Evolutionary conservation across 2,329 filamentous ascomycete species (phyloP).

Genomic region (Fusarium scirpi): DNA sequence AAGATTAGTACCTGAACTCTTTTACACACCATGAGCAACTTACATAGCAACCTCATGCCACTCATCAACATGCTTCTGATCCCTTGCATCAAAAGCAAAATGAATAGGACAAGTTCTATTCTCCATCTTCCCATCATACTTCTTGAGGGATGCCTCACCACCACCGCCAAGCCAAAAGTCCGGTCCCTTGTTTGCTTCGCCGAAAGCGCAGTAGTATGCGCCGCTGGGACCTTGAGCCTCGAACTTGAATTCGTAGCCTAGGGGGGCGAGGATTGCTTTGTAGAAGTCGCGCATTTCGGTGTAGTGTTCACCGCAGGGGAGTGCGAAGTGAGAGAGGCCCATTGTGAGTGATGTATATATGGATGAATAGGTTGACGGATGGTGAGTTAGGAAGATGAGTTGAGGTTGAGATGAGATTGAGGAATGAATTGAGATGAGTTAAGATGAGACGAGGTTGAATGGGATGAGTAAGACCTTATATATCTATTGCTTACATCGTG

Average conservation of each 20-base stretch:
- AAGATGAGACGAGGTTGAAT: not conserved
- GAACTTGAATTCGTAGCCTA: constrained; percentile 42
- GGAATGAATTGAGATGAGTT: no score
- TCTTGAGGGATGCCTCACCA: constrained; percentile 20
- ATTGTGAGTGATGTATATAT: not conserved
- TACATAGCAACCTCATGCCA: constrained; percentile 45
- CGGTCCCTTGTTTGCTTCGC: constrained; percentile 21
- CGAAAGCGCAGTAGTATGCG: constrained; percentile 42
- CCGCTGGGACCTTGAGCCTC: constrained; percentile 22
- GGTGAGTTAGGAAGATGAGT: not conserved
- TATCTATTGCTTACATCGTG: constrained; percentile 1
- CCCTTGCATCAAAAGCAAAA: constrained; percentile 39
- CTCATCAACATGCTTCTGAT: constrained; percentile 38
- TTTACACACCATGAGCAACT: no score
- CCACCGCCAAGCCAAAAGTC: constrained; percentile 47
- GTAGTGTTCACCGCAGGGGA: constrained; percentile 44
- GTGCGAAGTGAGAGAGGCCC: constrained; percentile 37
- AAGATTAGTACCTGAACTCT: constrained; percentile 15
- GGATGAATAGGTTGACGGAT: no score
- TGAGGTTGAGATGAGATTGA: not conserved
- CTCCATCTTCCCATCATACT: constrained; percentile 42
- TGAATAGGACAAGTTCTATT: constrained; percentile 40
- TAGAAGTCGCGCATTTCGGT: constrained; percentile 47
- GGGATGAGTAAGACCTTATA: constrained; percentile 5
- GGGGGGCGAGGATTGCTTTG: constrained; percentile 43